A percentile compares a stretch with the other conserved stretches of the same genome.
These are phyloP conservation scores for Irpex sp. DNA, from an alignment of 1,284 basidiomycete genomes.

Conservation along the genomic window DNA sequence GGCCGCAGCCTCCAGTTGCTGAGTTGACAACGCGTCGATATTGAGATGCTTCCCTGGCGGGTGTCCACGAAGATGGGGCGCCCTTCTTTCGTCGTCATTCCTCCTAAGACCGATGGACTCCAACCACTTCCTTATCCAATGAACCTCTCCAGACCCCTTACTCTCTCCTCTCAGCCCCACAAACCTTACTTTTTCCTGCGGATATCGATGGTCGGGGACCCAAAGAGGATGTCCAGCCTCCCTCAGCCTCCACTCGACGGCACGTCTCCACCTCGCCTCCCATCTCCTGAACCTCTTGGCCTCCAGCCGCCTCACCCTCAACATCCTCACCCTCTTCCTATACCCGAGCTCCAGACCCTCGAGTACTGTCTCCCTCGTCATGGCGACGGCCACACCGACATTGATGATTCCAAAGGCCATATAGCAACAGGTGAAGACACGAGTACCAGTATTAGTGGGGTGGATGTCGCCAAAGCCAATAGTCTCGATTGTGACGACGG, in stretches of 20 bases:
- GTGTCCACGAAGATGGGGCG: conserved; percentile 20
- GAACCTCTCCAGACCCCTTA: conserved; percentile 13
- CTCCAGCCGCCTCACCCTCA: conserved; percentile 38
- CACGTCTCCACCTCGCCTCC: conserved; percentile 50
- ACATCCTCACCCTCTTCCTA: conserved; percentile 43
- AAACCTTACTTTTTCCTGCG: conserved; percentile 18
- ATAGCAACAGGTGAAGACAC: conserved; percentile 58
- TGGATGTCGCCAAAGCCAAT: conserved; percentile 81
- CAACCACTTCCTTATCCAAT: conserved; percentile 12
- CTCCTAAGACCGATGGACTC: conserved; percentile 5
- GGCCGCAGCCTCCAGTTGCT: conserved; percentile 54
- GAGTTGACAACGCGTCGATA: conserved; percentile 47
- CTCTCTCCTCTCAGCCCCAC: conserved; percentile 16
- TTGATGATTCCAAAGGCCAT: conserved; percentile 57
- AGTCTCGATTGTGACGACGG: conserved; percentile 67
- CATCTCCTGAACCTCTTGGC: conserved; percentile 35
- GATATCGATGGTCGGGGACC: conserved; percentile 35
- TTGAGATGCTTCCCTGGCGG: conserved; percentile 52
- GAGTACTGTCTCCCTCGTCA: conserved; percentile 68
- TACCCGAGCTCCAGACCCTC: conserved; percentile 65
- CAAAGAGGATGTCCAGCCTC: conserved; percentile 46
- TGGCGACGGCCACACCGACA: conserved; percentile 61
- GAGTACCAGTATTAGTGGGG: conserved; percentile 44
- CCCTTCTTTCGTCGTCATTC: not conserved
- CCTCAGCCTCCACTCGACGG: conserved; percentile 54